phyloP scores from a whole-genome alignment of 1,139 yeast genomes.

The Lodderomyces beijingensis region DNA sequence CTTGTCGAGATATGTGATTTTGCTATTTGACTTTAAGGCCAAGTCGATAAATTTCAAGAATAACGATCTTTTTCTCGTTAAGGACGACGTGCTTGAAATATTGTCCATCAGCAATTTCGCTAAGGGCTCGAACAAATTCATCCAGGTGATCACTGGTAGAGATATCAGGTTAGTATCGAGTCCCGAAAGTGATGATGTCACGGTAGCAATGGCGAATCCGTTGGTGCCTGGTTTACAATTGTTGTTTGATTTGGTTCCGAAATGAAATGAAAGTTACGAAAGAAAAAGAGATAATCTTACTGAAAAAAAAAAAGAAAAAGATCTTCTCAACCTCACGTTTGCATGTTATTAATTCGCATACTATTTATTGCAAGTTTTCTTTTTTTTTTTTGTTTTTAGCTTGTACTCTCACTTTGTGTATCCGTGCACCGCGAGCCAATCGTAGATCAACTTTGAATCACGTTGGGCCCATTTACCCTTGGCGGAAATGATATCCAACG shows the following conservation, averaged over 20 bases:
- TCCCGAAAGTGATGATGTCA: slow-evolving; percentile 42
- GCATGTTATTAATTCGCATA: not conserved
- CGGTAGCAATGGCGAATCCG: slow-evolving; percentile 69
- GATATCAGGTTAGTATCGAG: slow-evolving; percentile 46
- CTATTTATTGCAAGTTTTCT: not conserved
- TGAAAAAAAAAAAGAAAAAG: not conserved
- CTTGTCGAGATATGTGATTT: slow-evolving; percentile 50
- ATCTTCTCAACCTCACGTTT: not conserved
- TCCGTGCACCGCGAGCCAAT: slow-evolving; percentile 51
- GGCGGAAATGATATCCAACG: slow-evolving; percentile 62
- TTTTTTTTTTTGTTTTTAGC: slow-evolving; percentile 1
- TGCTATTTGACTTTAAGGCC: slow-evolving; percentile 64
- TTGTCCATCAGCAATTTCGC: slow-evolving; percentile 55
- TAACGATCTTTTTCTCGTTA: slow-evolving; percentile 58
- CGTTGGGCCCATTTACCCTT: slow-evolving; percentile 65
- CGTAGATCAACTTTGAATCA: slow-evolving; percentile 49
- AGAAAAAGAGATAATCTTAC: not conserved
- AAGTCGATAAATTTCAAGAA: slow-evolving; percentile 50
- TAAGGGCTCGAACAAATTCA: slow-evolving; percentile 47
- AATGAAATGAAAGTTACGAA: not conserved
- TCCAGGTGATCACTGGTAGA: slow-evolving; percentile 74
- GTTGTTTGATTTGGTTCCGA: slow-evolving; percentile 22
- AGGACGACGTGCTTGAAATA: slow-evolving; percentile 69
- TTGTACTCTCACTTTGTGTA: slow-evolving; percentile 19
- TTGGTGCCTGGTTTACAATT: slow-evolving; percentile 60